Conservation (phyloP, 1,284 basidiomycete genomes). For the Mycena citricolor region DNA sequence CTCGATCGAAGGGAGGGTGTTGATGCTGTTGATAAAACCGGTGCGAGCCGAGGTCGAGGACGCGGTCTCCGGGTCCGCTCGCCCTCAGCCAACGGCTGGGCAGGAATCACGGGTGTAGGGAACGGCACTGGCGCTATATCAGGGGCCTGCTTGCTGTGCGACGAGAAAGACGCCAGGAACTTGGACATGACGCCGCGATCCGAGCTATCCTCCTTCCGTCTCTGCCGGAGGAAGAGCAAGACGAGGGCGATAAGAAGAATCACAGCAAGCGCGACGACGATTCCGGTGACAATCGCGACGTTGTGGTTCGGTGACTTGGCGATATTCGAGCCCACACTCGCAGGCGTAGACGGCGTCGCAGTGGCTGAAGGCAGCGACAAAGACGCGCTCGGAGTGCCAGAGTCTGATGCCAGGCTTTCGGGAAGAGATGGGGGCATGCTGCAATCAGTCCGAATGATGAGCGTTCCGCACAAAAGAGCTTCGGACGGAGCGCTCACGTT, state of each 20-base stretch:
- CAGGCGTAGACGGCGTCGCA: not conserved
- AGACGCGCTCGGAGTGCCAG: too few relatives aligned
- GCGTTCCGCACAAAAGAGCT: too few relatives aligned
- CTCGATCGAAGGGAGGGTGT: conserved; percentile 12
- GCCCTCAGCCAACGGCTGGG: not conserved
- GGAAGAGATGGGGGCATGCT: too few relatives aligned
- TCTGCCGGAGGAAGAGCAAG: conserved; percentile 27
- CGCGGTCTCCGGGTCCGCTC: too few relatives aligned
- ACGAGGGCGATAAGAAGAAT: conserved; percentile 26
- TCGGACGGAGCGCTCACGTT: too few relatives aligned
- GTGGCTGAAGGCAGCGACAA: not conserved
- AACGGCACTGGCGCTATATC: conserved; percentile 23
- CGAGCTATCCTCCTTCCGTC: conserved; percentile 10
- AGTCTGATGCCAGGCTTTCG: too few relatives aligned
- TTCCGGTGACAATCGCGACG: conserved; percentile 29
- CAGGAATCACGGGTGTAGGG: conserved; percentile 10
- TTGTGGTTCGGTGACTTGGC: conserved; percentile 7
- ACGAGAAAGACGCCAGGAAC: conserved; percentile 2
- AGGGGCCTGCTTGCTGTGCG: conserved; percentile 9
- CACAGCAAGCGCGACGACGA: conserved; percentile 28
- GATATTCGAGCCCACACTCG: not conserved
- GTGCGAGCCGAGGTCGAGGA: conserved; percentile 5
- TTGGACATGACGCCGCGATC: conserved; percentile 12
- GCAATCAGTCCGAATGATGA: too few relatives aligned
- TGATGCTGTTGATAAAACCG: not conserved